Base-by-base conservation (phyloP, 495 filamentous ascomycete genomes). In the Friedmanniomyces endolithicus region DNA sequence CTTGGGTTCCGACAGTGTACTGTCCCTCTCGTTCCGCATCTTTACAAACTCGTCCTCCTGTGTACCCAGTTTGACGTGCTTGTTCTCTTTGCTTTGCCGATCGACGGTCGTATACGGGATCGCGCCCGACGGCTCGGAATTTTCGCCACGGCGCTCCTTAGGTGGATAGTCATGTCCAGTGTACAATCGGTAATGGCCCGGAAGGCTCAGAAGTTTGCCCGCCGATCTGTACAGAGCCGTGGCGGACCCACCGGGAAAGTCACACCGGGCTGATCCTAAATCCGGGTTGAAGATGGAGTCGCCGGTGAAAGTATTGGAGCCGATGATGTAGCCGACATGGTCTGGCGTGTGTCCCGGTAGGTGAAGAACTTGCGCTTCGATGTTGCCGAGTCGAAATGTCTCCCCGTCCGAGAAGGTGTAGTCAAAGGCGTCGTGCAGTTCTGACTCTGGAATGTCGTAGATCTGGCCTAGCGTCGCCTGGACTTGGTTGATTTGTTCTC, bases 341-440 rank as follows among this genome's bases (percentile, higher is more conserved):
- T 83, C 80, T 0, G 78, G 78, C 1, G 78, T 83, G 58, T 83
- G 80, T 0, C 79, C 80, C 0, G 80, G 79, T 1, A 83, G 67
- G 63, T 81, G 77, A 0, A 80, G 57, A 0, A 71, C 76, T 20
- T 57, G 70, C 0, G 61, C 75, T 11, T 64, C 58, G 6, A 83
- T n/a, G 0, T 63, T 50, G 0, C 79, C 80, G 29, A 83, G 67
- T 1, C 35, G 1, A 50, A 82, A 80, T 0, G 44, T 52, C 55
- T 80, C 76, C 27, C 78, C 72, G 49, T 81, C 78, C 0, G 79
- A 69, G 11, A 77, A 73, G 6, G 78, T 62, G 7, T 66, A 66
- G 40, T 79, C 77, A 51, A 82, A 83, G 2, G 67, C 75, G 11
- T 59, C 56, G 0, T 64, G 48, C 29, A 68, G 71, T 54, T 82